Conservation (phyloP, 2,329 filamentous ascomycete species). For the Aschersonia sp. region DNA sequence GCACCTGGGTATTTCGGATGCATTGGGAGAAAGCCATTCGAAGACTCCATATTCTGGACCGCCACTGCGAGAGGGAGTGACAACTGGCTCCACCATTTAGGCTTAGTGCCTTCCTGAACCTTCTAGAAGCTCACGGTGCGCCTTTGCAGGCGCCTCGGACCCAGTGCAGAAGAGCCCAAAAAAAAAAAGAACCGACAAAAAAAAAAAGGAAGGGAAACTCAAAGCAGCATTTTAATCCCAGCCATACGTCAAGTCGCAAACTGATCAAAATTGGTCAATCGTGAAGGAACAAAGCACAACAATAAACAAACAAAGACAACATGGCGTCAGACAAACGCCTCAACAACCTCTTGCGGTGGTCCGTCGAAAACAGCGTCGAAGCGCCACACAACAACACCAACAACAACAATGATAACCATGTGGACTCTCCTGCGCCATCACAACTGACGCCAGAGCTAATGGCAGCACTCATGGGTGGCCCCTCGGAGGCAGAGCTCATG, state of each 20-base stretch:
- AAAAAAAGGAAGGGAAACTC: neutral
- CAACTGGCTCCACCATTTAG: slow-evolving; percentile 3
- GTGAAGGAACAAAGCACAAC: neutral
- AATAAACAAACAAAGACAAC: slow-evolving; percentile 1
- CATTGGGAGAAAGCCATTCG: slow-evolving; percentile 6
- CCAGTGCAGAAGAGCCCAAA: slow-evolving; percentile 4
- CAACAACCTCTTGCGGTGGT: slow-evolving; percentile 71
- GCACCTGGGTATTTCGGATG: slow-evolving; percentile 8
- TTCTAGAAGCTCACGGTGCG: slow-evolving; percentile 19
- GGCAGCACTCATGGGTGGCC: slow-evolving; percentile 64
- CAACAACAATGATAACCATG: slow-evolving; percentile 9
- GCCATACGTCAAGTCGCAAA: neutral
- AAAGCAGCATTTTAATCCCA: neutral
- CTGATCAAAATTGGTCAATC: no score
- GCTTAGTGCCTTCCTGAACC: slow-evolving; percentile 19
- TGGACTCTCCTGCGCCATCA: slow-evolving; percentile 13
- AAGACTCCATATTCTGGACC: slow-evolving; percentile 7
- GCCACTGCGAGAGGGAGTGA: neutral
- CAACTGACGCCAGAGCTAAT: slow-evolving; percentile 56
- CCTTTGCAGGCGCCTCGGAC: no score
- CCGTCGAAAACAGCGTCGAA: slow-evolving; percentile 34
- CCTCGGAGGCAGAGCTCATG: slow-evolving; percentile 88
- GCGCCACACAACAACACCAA: slow-evolving; percentile 6
- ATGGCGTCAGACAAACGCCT: slow-evolving; percentile 41
- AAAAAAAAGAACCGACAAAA: neutral